These are phyloP conservation scores for Ceratocystis papillata DNA, from an alignment of 2,329 filamentous ascomycete species.

Conservation along the genomic window DNA sequence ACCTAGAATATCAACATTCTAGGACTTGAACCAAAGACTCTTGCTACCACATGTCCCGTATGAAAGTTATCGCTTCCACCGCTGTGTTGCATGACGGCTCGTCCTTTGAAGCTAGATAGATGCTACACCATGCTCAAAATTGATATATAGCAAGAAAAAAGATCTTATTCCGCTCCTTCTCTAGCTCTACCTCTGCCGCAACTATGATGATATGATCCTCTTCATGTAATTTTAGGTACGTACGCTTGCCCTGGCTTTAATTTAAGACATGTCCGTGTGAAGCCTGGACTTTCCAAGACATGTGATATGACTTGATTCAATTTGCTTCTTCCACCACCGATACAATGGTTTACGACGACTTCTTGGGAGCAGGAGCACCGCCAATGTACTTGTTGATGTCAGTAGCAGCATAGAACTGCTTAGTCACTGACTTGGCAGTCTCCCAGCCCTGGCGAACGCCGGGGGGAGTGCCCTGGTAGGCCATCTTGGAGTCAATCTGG, in stretches of 20 bases:
- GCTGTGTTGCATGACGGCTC: no score
- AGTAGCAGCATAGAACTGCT: constrained; percentile 68
- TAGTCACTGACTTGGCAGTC: constrained; percentile 58
- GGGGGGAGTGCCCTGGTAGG: constrained; percentile 78
- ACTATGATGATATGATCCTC: background rate
- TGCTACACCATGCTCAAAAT: background rate
- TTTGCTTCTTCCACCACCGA: background rate
- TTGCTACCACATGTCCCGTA: background rate
- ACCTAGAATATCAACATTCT: no score
- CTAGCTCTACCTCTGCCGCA: background rate
- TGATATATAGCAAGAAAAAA: background rate
- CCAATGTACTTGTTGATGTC: constrained; percentile 22
- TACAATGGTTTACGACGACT: constrained; percentile 35
- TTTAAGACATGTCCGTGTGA: background rate
- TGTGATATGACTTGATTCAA: background rate
- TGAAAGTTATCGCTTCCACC: background rate
- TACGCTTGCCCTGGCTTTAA: background rate
- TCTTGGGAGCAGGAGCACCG: constrained; percentile 38
- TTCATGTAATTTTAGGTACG: constrained; percentile 6
- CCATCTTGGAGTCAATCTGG: constrained; percentile 68
- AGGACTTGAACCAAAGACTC: no score
- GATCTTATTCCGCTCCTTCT: constrained; percentile 4
- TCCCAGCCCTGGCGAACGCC: constrained; percentile 71
- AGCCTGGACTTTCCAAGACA: background rate
- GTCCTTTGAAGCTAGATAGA: background rate